Evolutionary conservation across 257 asterid genomes (phyloP), one percentile per base, ranked within the genome.

Genomic region (Solanum chilense): DNA sequence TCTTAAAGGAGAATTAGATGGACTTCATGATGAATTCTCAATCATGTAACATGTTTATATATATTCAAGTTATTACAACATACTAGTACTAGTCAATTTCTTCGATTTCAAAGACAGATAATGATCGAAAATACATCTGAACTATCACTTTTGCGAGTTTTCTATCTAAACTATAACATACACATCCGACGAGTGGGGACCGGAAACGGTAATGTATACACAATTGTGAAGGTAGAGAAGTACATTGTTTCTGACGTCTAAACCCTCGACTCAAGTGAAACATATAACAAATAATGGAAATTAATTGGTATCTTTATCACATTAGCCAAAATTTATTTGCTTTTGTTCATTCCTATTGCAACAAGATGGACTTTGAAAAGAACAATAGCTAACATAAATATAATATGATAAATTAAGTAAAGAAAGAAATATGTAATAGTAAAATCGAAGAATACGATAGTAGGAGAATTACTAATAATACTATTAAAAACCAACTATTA

Each of bases 21-120:
- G 99, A 9, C 90, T 97, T 14, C 97, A 95, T 68, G 99, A 94
- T 47, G 99, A 93, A 82, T 97, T 96, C 88, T 96, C 98, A 45
- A 91, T 97, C 31, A 97, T 96, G 99, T 94, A 88, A 92, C 42
- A 31, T 80, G 68, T 80, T 70, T 21, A 69, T 45, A 21, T 12
- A 78, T 45, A 78, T 45, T 49, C 7, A 80, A 47, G 27, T 45
- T 29, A 14, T 80, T 29, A 80, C 29, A 27, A 29, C 69, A 80
- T 80, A 47, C 27, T 25, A 14, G 35, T 41, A 8, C 9, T 23
- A 7, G 15, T 23, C n/a, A 27, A 41, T 75, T 75, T 75, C 58
- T 75, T 41, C 23, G 6, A 70, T 31, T 69, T 70, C 42, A 8
- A 64, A 18, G 1, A 64, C 18, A 60, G 15, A 60, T 60, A 11